Conservation (phyloP, 352 stramenopile species). For the Pythium scleroteichum region DNA sequence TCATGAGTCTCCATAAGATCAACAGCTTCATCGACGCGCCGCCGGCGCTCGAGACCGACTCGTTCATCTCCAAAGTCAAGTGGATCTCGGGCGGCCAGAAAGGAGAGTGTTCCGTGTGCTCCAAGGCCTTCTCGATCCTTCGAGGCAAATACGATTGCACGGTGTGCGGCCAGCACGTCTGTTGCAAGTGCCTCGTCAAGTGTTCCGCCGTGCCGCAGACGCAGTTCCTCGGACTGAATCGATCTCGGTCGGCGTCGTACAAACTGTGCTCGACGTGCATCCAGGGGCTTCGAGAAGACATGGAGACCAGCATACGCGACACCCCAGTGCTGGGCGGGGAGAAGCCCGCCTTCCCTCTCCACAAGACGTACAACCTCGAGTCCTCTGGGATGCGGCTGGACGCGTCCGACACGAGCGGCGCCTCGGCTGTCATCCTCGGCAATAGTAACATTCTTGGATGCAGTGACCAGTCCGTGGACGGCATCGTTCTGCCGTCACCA, state of each 20-base stretch:
- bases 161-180: background rate
- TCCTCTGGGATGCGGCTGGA: no score
- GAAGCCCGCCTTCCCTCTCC: no score
- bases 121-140: background rate
- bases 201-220: background rate
- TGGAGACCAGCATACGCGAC: background rate
- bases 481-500: no score
- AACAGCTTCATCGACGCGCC: slow-evolving; percentile 5
- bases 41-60: background rate
- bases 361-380: no score
- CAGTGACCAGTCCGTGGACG: no score
- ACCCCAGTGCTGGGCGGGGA: background rate
- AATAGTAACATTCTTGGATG: no score
- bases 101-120: background rate
- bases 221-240: background rate
- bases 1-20: slow-evolving; percentile 2
- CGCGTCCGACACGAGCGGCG: no score
- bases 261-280: slow-evolving; percentile 10
- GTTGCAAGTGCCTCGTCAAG: slow-evolving; percentile 2
- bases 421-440: no score
- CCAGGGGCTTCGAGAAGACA: slow-evolving; percentile 6
- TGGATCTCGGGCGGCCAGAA: background rate
- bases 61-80: background rate
- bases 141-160: background rate
- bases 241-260: background rate